Percentiles rank a stretch among this genome's conserved stretches.
These are phyloP conservation scores for Globisporangium cylindrosporum DNA, from an alignment of 352 stramenopile species.

Conservation along the genomic window DNA sequence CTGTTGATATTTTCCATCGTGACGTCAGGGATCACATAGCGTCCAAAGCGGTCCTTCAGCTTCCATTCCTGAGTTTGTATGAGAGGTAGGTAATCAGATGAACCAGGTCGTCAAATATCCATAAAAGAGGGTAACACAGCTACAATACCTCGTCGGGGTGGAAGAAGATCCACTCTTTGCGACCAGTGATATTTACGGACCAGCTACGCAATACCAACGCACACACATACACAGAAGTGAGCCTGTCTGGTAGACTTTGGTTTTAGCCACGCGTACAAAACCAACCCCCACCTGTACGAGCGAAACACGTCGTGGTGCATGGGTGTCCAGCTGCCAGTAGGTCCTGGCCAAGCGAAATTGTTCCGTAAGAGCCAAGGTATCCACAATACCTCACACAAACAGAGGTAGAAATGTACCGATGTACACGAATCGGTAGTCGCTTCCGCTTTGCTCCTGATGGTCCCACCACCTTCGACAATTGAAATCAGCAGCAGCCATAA, in stretches of 20 bases:
- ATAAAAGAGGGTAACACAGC: background rate
- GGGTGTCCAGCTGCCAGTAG: constrained; percentile 83
- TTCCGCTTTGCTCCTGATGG: constrained; percentile 48
- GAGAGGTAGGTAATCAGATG: background rate
- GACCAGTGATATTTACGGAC: constrained; percentile 95
- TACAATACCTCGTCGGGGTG: constrained; percentile 73
- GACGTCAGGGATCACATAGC: constrained; percentile 53
- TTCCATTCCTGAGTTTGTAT: constrained; percentile 53
- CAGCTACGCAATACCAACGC: constrained; percentile 54
- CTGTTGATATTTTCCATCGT: constrained; percentile 39
- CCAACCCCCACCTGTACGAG: constrained; percentile 84
- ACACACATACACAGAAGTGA: background rate
- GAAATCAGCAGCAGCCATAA: background rate
- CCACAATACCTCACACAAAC: background rate
- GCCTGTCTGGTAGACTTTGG: background rate
- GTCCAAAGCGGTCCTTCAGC: constrained; percentile 70
- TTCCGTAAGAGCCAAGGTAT: background rate
- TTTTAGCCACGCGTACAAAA: too few species aligned
- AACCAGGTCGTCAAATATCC: background rate
- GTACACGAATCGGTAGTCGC: constrained; percentile 97
- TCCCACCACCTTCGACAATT: constrained; percentile 65
- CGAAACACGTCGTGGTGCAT: constrained; percentile 96
- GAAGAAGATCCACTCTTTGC: constrained; percentile 93
- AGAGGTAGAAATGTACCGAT: constrained; percentile 50
- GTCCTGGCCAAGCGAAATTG: constrained; percentile 40